Percentiles rank a stretch among this genome's conserved stretches.
Evolutionary conservation across 257 asterid species (phyloP).

Genomic region (Petrea volubilis): DNA sequence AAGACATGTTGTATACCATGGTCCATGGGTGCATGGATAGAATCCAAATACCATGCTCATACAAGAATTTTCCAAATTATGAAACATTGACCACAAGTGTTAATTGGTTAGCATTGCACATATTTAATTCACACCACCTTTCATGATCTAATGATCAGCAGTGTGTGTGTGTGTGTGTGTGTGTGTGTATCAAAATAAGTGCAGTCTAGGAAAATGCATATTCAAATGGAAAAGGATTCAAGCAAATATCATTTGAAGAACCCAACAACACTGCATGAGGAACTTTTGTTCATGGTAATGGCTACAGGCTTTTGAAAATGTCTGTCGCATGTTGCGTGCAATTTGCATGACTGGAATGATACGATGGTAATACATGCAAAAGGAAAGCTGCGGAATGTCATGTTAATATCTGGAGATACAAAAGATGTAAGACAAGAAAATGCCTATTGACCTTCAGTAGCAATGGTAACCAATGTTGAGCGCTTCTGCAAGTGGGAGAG

Average conservation of each 20-base stretch:
- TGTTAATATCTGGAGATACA: constrained; percentile 10
- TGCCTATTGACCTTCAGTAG: no score
- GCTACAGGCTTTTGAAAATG: not conserved
- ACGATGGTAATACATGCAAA: not conserved
- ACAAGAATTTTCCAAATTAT: no score
- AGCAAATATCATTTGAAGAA: not conserved
- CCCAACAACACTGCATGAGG: not conserved
- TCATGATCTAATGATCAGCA: not conserved
- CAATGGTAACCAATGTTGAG: constrained; percentile 5
- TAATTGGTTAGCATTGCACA: not conserved
- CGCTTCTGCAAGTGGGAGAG: constrained; percentile 28
- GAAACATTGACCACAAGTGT: not conserved
- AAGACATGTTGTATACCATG: no score
- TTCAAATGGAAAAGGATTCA: not conserved
- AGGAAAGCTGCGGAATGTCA: not conserved
- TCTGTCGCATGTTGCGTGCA: not conserved
- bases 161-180: not conserved
- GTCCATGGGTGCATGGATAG: no score
- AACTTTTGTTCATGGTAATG: not conserved
- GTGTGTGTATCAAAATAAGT: not conserved
- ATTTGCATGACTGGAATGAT: not conserved
- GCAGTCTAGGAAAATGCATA: not conserved
- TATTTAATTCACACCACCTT: not conserved
- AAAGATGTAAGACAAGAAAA: not conserved
- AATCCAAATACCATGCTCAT: no score